Percentiles rank a stretch among this genome's conserved stretches.
phyloP scores from a whole-genome alignment of 31 red algal genomes.

The Porphyra umbilicalis region DNA sequence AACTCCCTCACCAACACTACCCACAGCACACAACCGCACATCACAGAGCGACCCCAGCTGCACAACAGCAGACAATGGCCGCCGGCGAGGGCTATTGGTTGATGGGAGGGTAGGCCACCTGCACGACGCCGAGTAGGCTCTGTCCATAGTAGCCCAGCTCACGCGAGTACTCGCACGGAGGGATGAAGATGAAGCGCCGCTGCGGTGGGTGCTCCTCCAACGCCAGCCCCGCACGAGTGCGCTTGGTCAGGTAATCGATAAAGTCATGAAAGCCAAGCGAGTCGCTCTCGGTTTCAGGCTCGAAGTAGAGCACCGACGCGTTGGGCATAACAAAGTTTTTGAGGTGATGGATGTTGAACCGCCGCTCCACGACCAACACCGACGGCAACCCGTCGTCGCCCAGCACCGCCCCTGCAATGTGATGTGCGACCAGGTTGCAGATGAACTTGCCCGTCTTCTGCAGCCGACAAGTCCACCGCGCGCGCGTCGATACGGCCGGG shows the following conservation, averaged over 20 bases:
- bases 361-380: constrained; percentile 78
- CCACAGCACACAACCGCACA: too few relatives aligned
- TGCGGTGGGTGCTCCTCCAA: constrained; percentile 57
- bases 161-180: constrained; percentile 88
- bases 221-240: constrained; percentile 78
- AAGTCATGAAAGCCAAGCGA: constrained; percentile 76
- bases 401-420: constrained; percentile 58
- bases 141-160: constrained; percentile 57
- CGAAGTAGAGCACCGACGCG: constrained; percentile 85
- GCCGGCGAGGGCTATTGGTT: background rate
- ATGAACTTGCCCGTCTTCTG: constrained; percentile 86
- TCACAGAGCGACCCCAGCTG: too few relatives aligned
- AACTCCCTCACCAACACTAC: too few relatives aligned
- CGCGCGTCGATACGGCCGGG: constrained; percentile 23
- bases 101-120: constrained; percentile 76
- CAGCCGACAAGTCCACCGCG: constrained; percentile 56
- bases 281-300: constrained; percentile 72
- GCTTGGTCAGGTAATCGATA: constrained; percentile 87
- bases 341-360: constrained; percentile 92
- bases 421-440: constrained; percentile 86
- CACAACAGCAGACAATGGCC: too few relatives aligned
- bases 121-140: constrained; percentile 83
- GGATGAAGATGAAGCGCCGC: constrained; percentile 93
- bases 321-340: constrained; percentile 77
- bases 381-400: constrained; percentile 48